phyloP scores from a whole-genome alignment of 306 rosid species.

The Vicia faba region DNA sequence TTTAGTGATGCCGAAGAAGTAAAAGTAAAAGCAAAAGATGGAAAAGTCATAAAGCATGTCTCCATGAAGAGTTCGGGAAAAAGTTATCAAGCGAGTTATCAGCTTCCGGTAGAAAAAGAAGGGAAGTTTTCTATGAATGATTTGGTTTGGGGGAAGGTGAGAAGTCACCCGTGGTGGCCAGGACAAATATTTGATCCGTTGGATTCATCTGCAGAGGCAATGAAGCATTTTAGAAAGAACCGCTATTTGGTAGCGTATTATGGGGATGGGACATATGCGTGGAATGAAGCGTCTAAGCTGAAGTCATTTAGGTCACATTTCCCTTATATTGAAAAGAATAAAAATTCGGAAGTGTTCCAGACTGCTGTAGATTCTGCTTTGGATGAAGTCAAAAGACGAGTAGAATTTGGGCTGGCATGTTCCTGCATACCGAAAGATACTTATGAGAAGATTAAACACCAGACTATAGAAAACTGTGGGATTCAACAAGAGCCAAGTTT shows the following conservation, averaged over 20 bases:
- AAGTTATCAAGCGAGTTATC: constrained; percentile 48
- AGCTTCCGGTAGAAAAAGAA: constrained; percentile 58
- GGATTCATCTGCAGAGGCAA: constrained; percentile 75
- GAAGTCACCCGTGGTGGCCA: constrained; percentile 99
- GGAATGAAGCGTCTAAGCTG: constrained; percentile 83
- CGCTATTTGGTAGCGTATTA: constrained; percentile 85
- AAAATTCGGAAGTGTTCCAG: constrained; percentile 70
- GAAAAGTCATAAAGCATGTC: constrained; percentile 35
- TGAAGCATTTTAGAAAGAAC: constrained; percentile 79
- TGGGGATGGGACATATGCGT: constrained; percentile 92
- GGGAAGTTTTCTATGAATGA: constrained; percentile 68
- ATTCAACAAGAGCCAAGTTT: constrained; percentile 57
- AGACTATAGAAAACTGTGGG: constrained; percentile 76
- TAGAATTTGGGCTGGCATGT: constrained; percentile 76
- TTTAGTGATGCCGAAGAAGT: constrained; percentile 35
- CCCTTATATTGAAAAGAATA: constrained; percentile 62
- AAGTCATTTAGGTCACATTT: constrained; percentile 73
- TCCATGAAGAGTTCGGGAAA: constrained; percentile 34
- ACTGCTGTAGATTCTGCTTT: constrained; percentile 76
- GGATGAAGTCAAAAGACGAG: constrained; percentile 78
- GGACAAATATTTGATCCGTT: constrained; percentile 93
- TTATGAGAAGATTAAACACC: constrained; percentile 55
- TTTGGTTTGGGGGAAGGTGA: constrained; percentile 96
- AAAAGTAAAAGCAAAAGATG: constrained; percentile 29
- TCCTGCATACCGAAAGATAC: constrained; percentile 66